Conservation (phyloP, 257 asterid genomes). For the Linaria vulgaris region DNA sequence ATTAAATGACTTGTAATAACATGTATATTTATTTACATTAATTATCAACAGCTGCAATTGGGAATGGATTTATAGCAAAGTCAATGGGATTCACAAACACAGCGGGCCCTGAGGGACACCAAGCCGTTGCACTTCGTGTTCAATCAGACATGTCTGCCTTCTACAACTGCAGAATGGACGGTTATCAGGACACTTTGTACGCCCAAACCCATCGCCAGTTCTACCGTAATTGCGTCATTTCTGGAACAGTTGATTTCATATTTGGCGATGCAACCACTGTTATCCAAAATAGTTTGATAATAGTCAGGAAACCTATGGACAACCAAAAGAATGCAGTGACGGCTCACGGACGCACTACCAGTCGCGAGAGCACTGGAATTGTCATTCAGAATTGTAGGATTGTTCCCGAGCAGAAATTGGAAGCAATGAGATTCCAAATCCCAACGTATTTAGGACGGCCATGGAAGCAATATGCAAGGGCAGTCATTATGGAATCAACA, state of each 20-base stretch:
- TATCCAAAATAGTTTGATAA: constrained; percentile 38
- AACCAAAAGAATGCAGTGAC: constrained; percentile 44
- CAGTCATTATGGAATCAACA: constrained; percentile 41
- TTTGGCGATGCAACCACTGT: constrained; percentile 39
- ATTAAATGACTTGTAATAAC: too few relatives aligned
- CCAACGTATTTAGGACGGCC: constrained; percentile 42
- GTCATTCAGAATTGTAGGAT: constrained; percentile 44
- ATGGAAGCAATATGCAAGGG: constrained; percentile 43
- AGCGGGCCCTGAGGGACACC: constrained; percentile 51
- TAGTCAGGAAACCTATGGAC: constrained; percentile 46
- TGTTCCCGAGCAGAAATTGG: constrained; percentile 35
- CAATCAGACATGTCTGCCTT: constrained; percentile 46
- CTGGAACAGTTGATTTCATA: constrained; percentile 50
- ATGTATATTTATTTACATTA: not conserved
- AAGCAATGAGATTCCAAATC: constrained; percentile 28
- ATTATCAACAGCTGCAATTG: constrained; percentile 41
- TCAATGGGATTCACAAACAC: constrained; percentile 50
- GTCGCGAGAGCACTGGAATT: constrained; percentile 35
- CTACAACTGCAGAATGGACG: constrained; percentile 52
- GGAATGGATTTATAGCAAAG: constrained; percentile 39
- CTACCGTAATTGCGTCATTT: constrained; percentile 45
- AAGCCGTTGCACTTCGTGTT: constrained; percentile 47
- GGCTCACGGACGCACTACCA: constrained; percentile 38
- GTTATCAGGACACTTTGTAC: constrained; percentile 42
- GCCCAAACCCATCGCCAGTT: constrained; percentile 44